Percentiles rank a stretch among this genome's conserved stretches.
These are phyloP conservation scores for Malus sylvestris DNA, from an alignment of 306 rosid species.

Conservation along the genomic window DNA sequence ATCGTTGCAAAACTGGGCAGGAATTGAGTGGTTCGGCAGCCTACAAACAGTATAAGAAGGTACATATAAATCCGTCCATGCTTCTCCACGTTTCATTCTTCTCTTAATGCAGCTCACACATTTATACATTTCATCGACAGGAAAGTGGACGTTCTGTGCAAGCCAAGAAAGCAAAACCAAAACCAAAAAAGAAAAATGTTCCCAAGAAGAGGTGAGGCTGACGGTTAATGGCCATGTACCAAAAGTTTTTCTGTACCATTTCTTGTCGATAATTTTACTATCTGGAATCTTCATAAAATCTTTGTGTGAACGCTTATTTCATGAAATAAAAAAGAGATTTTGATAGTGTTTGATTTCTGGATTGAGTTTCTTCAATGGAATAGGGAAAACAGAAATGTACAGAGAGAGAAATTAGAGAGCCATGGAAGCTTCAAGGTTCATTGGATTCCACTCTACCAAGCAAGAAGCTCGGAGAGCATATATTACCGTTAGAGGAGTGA, in stretches of 20 bases:
- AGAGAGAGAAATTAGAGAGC: too few species aligned
- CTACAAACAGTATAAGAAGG: conserved; percentile 60
- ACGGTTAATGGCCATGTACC: conserved; percentile 6
- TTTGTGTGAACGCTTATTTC: background rate
- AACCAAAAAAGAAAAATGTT: background rate
- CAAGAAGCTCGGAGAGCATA: too few species aligned
- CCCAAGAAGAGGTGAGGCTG: conserved; percentile 40
- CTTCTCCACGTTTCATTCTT: background rate
- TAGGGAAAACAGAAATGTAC: too few species aligned
- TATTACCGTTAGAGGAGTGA: background rate
- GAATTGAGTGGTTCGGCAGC: conserved; percentile 64
- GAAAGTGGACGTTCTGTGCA: conserved; percentile 54
- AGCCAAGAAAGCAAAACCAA: conserved; percentile 36
- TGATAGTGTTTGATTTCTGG: too few species aligned
- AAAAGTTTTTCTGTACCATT: background rate
- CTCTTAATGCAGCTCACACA: background rate
- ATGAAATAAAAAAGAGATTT: background rate
- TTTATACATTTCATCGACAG: conserved; percentile 35
- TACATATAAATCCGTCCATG: conserved; percentile 15
- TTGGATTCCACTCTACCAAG: too few species aligned
- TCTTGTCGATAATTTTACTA: background rate
- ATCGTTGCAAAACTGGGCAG: conserved; percentile 62
- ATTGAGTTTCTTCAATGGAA: too few species aligned
- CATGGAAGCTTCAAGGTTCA: too few species aligned
- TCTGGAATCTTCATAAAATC: background rate